phyloP scores from a whole-genome alignment of 768 basidiomycete species.

The Pleurotus cornucopiae region DNA sequence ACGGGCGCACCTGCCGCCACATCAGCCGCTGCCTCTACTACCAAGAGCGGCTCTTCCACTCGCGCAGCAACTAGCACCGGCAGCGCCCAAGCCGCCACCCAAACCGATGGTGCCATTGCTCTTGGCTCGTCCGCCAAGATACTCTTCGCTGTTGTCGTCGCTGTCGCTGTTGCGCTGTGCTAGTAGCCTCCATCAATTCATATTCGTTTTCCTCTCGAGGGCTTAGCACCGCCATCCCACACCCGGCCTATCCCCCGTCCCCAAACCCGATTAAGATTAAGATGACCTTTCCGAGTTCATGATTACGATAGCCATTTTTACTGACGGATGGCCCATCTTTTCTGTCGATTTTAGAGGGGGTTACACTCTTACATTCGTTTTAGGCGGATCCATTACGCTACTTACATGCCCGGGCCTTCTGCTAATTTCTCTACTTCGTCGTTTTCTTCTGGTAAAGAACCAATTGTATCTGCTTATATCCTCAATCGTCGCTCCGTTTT shows the following conservation, averaged over 20 bases:
- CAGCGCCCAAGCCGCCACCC: neutral
- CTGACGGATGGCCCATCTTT: neutral
- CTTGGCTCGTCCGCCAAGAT: neutral
- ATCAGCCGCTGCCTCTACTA: slow-evolving; percentile 14
- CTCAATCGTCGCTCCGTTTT: neutral
- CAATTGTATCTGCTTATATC: too few species aligned
- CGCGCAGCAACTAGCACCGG: neutral
- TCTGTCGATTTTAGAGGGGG: neutral
- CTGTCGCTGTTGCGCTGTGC: slow-evolving; percentile 7
- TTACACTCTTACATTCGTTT: slow-evolving; percentile 5
- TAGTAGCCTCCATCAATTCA: neutral
- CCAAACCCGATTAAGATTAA: neutral
- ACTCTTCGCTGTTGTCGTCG: neutral
- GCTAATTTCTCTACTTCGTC: neutral
- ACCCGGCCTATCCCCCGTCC: slow-evolving; percentile 2
- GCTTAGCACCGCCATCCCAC: neutral
- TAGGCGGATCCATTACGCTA: neutral
- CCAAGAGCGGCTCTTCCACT: slow-evolving; percentile 11
- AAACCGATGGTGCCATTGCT: slow-evolving; percentile 4
- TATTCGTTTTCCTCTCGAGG: neutral
- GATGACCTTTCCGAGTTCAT: neutral
- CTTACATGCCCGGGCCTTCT: neutral
- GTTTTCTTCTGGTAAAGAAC: too few species aligned
- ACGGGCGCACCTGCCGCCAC: slow-evolving; percentile 19
- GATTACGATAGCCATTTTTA: neutral